Evolutionary conservation across 257 asterid genomes (phyloP).

Genomic region (Fraxinus cuspidata): DNA sequence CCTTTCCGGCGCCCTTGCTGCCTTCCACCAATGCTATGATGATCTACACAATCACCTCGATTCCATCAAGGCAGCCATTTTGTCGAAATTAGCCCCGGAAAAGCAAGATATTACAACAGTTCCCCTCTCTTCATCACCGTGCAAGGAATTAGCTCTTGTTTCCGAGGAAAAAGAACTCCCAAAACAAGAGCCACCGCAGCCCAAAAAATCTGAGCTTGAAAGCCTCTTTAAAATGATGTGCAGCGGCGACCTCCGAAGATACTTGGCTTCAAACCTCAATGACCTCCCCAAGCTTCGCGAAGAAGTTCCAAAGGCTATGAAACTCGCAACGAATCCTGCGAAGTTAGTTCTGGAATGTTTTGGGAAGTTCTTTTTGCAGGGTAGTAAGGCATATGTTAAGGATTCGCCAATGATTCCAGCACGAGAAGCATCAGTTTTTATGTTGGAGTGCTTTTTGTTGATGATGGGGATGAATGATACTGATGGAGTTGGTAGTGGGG

Average conservation of each 20-base stretch:
- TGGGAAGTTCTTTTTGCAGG: slow-evolving; percentile 81
- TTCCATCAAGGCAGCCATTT: slow-evolving; percentile 46
- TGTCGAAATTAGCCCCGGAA: slow-evolving; percentile 36
- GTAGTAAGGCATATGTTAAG: slow-evolving; percentile 50
- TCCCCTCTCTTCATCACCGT: slow-evolving; percentile 11
- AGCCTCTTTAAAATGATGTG: slow-evolving; percentile 51
- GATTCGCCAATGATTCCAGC: slow-evolving; percentile 58
- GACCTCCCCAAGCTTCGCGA: slow-evolving; percentile 46
- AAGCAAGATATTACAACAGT: slow-evolving; percentile 21
- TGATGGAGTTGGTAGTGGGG: slow-evolving; percentile 19
- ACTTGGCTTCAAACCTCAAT: slow-evolving; percentile 42
- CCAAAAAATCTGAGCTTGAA: slow-evolving; percentile 52
- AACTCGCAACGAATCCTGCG: slow-evolving; percentile 52
- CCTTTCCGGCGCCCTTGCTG: slow-evolving; percentile 52
- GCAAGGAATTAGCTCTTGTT: slow-evolving; percentile 3
- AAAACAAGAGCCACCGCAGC: slow-evolving; percentile 8
- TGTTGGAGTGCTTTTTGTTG: slow-evolving; percentile 70
- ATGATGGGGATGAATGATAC: slow-evolving; percentile 47
- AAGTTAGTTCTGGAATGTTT: slow-evolving; percentile 61
- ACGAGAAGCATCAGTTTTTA: slow-evolving; percentile 69
- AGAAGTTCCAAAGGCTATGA: slow-evolving; percentile 70
- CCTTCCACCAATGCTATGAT: slow-evolving; percentile 55
- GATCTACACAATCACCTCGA: slow-evolving; percentile 61
- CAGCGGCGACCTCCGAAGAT: slow-evolving; percentile 53
- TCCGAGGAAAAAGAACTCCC: slow-evolving; percentile 22